phyloP scores from a whole-genome alignment of 306 rosid genomes.

The Lathyrus oleraceus region DNA sequence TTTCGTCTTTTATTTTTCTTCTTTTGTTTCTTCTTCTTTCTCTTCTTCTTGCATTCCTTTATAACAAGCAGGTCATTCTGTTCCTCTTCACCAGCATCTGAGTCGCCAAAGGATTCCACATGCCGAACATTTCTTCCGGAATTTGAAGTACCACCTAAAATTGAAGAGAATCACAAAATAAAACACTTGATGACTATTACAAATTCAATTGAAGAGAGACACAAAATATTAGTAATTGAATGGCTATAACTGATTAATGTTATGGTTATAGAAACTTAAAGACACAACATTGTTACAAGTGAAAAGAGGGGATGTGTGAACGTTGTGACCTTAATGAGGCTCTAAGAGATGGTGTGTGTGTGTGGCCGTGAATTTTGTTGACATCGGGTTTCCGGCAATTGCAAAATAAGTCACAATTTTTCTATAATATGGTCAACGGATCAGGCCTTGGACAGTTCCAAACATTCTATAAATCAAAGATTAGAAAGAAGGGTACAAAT shows the following conservation, averaged over 20 bases:
- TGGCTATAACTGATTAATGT: not conserved
- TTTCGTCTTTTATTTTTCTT: slow-evolving; percentile 56
- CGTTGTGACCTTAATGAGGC: slow-evolving; percentile 6
- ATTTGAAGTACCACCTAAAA: slow-evolving; percentile 64
- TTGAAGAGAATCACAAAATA: slow-evolving; percentile 17
- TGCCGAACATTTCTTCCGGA: slow-evolving; percentile 55
- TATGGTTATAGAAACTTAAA: slow-evolving; percentile 14
- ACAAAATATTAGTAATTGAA: not conserved
- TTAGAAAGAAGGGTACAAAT: not conserved
- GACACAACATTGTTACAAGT: not conserved
- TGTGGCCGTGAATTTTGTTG: not conserved
- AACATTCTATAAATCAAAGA: too few species aligned
- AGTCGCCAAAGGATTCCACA: slow-evolving; percentile 73
- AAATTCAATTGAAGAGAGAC: slow-evolving; percentile 19
- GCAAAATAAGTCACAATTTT: not conserved
- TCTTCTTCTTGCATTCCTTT: slow-evolving; percentile 56
- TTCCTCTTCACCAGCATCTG: slow-evolving; percentile 48
- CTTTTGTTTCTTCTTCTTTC: slow-evolving; percentile 40
- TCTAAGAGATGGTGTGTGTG: not conserved
- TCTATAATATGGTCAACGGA: not conserved
- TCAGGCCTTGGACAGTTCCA: not conserved
- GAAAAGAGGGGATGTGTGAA: not conserved
- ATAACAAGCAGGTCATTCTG: slow-evolving; percentile 34
- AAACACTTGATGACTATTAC: not conserved
- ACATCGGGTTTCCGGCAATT: not conserved